Evolutionary conservation across 2,329 filamentous ascomycete genomes (phyloP).

Genomic region (Neofusicoccum laricinum): DNA sequence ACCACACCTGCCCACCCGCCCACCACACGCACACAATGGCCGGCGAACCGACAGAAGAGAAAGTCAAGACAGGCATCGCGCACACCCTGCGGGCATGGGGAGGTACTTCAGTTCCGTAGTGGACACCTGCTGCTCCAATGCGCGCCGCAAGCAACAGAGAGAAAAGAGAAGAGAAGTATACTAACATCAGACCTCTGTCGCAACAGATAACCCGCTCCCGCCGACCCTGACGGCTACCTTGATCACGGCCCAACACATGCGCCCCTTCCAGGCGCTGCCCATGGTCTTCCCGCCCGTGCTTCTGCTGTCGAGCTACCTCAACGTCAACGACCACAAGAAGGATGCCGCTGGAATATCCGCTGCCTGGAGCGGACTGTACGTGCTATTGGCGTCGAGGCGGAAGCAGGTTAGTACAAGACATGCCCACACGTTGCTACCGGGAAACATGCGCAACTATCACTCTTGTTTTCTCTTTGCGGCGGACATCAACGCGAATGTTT

Average conservation of each 20-base stretch:
- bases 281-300: slow-evolving; percentile 67
- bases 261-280: slow-evolving; percentile 64
- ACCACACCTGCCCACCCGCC: background rate
- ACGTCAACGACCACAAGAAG: slow-evolving; percentile 59
- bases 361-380: slow-evolving; percentile 64
- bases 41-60: slow-evolving; percentile 31
- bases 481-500: background rate
- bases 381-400: slow-evolving; percentile 60
- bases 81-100: slow-evolving; percentile 51
- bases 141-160: too few species aligned
- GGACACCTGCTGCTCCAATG: background rate
- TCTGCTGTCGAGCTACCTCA: slow-evolving; percentile 65
- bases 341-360: slow-evolving; percentile 63
- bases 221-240: slow-evolving; percentile 64
- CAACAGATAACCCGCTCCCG: slow-evolving; percentile 43
- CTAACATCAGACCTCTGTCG: background rate
- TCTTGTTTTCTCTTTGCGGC: background rate
- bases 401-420: slow-evolving; percentile 37
- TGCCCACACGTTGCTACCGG: too few species aligned
- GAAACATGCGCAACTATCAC: too few species aligned
- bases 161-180: too few species aligned
- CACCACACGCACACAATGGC: slow-evolving; percentile 35
- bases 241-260: slow-evolving; percentile 63
- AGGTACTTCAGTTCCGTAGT: slow-evolving; percentile 38
- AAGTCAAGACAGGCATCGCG: slow-evolving; percentile 40